These are phyloP conservation scores for Aspergillus aculeatinus DNA, from an alignment of 2,329 filamentous ascomycete genomes.

Conservation along the genomic window DNA sequence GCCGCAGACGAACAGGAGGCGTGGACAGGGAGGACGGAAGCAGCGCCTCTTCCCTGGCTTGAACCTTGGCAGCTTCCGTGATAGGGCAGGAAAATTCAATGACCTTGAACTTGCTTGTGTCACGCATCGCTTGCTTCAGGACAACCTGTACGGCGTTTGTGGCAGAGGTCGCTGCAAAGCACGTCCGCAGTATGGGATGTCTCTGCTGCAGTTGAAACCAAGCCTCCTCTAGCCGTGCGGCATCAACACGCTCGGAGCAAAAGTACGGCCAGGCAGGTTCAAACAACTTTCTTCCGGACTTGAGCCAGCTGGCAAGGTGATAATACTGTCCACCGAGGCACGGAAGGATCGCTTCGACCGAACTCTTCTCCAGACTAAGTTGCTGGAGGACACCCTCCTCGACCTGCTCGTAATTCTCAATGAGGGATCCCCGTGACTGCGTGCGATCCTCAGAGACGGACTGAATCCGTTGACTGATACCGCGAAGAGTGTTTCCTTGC, in stretches of 20 bases:
- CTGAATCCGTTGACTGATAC: conserved; percentile 27
- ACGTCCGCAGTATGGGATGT: conserved; percentile 35
- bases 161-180: conserved; percentile 29
- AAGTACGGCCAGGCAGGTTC: conserved; percentile 34
- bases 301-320: conserved; percentile 35
- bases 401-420: conserved; percentile 13
- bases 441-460: conserved; percentile 4
- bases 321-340: conserved; percentile 36
- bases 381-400: conserved; percentile 16
- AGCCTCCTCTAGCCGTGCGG: conserved; percentile 24
- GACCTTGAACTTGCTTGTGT: conserved; percentile 24
- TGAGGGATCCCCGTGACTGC: conserved; percentile 9
- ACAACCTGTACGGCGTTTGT: conserved; percentile 32
- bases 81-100: conserved; percentile 15
- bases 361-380: conserved; percentile 17
- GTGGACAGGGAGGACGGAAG: conserved; percentile 31
- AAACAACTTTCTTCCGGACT: conserved; percentile 30
- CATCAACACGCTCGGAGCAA: conserved; percentile 25
- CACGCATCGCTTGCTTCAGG: conserved; percentile 22
- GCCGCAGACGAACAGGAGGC: conserved; percentile 32
- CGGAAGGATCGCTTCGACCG: conserved; percentile 30
- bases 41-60: conserved; percentile 24
- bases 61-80: conserved; percentile 17
- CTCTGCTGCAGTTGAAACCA: conserved; percentile 33
- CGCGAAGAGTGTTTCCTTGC: conserved; percentile 31